Base-by-base conservation (phyloP, 2,329 filamentous ascomycete genomes). In the Pseudocercospora cruenta region DNA sequence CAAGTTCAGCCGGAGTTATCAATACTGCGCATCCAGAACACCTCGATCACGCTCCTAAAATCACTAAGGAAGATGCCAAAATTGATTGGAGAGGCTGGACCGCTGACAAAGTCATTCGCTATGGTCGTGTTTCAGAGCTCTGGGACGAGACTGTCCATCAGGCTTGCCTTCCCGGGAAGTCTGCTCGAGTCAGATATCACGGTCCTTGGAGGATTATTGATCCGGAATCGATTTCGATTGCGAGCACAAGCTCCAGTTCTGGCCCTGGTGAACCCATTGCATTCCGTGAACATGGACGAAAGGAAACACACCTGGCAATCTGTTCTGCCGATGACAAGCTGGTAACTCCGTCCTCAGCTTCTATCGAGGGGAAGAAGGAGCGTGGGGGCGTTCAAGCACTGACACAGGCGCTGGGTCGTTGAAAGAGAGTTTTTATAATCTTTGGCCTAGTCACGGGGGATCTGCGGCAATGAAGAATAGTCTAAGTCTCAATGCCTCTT, bases 31-130 rank as follows among this genome's bases (percentile, higher is more conserved):
- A 43, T 7, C 58, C 73, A 72, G 16, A 67, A 81, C 19, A 62
- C 0, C 28, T 62, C 8, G 77, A 74, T 6, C 85, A 90, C 73
- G 94, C 94, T 0, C 86, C 87, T 1, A 97, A 97, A 75, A 87
- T 97, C 66, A 86, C 80, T 1, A 86, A 89, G 63, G 79, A 83
- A 5, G 88, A 94, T 71, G 80, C 82, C 1, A 85, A 87, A 65
- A 79, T 96, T 7, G 79, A 88, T 67, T 92, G 90, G 84, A 54
- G 70, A 0, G 77, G 73, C 3, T 87, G 87, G 83, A 80, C 80
- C 0, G 79, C 83, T n/a, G 78, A 81, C 2, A 83, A 87, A 0
- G 83, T 94, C 16, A 75, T 80, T 5, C 82, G 85, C 4, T 83
- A 86, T 4, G 80, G 86, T 59, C 83, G 85, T 8, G 88, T 90